A percentile compares a stretch with the other conserved stretches of the same genome.
These are phyloP conservation scores for Borovskyia barvae DNA, from an alignment of 208 protist genomes.

Conservation along the genomic window DNA sequence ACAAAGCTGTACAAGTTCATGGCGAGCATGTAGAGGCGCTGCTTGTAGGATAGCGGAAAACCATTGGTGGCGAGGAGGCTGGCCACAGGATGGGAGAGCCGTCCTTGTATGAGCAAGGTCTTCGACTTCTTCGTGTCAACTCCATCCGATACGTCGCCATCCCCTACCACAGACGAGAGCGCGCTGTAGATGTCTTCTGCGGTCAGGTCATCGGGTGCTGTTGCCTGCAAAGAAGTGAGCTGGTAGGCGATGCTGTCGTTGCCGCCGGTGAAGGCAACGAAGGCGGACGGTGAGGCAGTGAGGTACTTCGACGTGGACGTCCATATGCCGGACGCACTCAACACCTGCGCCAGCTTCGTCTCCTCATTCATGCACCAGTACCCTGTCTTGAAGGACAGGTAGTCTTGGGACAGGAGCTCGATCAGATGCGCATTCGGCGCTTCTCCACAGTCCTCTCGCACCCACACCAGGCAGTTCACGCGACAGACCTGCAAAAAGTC, in stretches of 20 bases:
- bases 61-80: constrained; percentile 30
- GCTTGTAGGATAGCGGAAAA: constrained; percentile 55
- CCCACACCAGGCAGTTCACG: constrained; percentile 72
- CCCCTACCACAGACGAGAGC: constrained; percentile 27
- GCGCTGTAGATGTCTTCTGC: constrained; percentile 28
- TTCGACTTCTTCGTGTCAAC: not conserved
- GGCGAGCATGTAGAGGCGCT: constrained; percentile 48
- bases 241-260: constrained; percentile 52
- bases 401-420: constrained; percentile 36
- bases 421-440: constrained; percentile 18
- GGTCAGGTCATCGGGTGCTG: constrained; percentile 27
- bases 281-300: constrained; percentile 10
- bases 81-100: constrained; percentile 26
- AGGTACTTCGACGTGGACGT: constrained; percentile 16
- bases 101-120: constrained; percentile 1
- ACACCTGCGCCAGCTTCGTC: constrained; percentile 11
- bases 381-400: constrained; percentile 58
- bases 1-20: constrained; percentile 39
- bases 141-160: constrained; percentile 2
- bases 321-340: constrained; percentile 23
- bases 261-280: constrained; percentile 58
- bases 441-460: constrained; percentile 48
- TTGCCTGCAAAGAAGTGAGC: constrained; percentile 24
- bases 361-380: constrained; percentile 73
- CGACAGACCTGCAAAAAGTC: constrained; percentile 63